Percentiles rank a stretch among this genome's conserved stretches.
phyloP scores from a whole-genome alignment of 345 rosid species.

The Aquilaria malaccensis region DNA sequence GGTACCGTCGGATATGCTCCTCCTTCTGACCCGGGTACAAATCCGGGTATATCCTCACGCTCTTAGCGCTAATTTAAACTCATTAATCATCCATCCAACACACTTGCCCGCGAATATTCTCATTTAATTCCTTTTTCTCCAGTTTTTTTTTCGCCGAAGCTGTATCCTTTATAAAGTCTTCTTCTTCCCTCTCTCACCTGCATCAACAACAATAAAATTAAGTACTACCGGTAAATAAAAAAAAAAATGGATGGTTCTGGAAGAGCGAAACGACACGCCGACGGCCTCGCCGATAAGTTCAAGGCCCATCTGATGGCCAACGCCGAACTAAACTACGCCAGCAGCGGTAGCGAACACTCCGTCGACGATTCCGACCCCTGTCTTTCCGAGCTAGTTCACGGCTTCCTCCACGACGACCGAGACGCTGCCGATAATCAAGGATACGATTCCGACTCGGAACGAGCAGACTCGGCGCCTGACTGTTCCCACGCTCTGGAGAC shows the following conservation, averaged over 20 bases:
- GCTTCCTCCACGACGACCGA: slow-evolving; percentile 52
- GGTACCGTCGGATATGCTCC: slow-evolving; percentile 40
- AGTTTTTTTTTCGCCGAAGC: neutral
- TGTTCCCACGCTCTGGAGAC: slow-evolving; percentile 26
- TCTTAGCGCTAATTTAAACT: neutral
- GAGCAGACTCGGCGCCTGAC: slow-evolving; percentile 23
- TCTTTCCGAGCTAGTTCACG: slow-evolving; percentile 72
- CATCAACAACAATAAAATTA: neutral
- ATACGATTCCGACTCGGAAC: slow-evolving; percentile 45
- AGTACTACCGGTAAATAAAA: neutral
- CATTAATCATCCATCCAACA: neutral
- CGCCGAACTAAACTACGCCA: slow-evolving; percentile 28
- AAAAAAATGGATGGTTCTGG: slow-evolving; percentile 27
- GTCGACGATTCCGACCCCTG: slow-evolving; percentile 48
- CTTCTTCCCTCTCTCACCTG: neutral
- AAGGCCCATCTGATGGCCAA: slow-evolving; percentile 52
- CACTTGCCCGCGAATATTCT: slow-evolving; percentile 29
- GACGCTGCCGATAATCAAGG: neutral
- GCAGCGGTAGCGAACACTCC: slow-evolving; percentile 85
- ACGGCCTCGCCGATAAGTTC: slow-evolving; percentile 52
- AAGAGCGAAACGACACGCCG: slow-evolving; percentile 48
- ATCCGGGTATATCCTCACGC: slow-evolving; percentile 25
- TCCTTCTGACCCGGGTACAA: slow-evolving; percentile 6
- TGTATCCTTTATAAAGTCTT: neutral
- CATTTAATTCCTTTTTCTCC: slow-evolving; percentile 10